Percentiles rank a stretch among this genome's conserved stretches.
These are phyloP conservation scores for Citrus maxima DNA, from an alignment of 345 rosid species.

Conservation along the genomic window DNA sequence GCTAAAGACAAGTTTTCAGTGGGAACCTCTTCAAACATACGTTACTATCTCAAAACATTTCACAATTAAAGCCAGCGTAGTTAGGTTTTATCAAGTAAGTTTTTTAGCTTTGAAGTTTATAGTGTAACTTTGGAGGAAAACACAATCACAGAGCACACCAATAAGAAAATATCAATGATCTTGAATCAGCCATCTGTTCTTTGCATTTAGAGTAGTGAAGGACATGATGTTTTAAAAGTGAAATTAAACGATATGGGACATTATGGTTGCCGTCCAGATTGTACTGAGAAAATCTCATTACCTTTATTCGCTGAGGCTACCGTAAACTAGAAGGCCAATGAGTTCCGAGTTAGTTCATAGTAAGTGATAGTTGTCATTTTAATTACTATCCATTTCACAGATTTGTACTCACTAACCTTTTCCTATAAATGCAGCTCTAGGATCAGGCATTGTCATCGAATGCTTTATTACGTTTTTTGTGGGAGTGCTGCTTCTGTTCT, in stretches of 20 bases:
- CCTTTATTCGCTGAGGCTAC: slow-evolving; percentile 58
- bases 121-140: not conserved
- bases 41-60: slow-evolving; percentile 76
- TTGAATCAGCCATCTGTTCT: not conserved
- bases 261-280: slow-evolving; percentile 63
- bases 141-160: not conserved
- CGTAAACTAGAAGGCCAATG: slow-evolving; percentile 54
- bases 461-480: slow-evolving; percentile 43
- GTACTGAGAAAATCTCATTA: slow-evolving; percentile 45
- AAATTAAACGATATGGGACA: slow-evolving; percentile 78
- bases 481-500: slow-evolving; percentile 55
- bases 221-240: slow-evolving; percentile 50
- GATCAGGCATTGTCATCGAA: slow-evolving; percentile 54
- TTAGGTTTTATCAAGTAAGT: slow-evolving; percentile 60
- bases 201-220: slow-evolving; percentile 64
- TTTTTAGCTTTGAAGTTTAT: not conserved
- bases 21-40: slow-evolving; percentile 92
- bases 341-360: slow-evolving; percentile 50
- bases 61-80: slow-evolving; percentile 61
- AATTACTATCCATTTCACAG: not conserved
- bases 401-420: not conserved
- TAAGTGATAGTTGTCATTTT: slow-evolving; percentile 26
- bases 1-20: slow-evolving; percentile 48
- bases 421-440: slow-evolving; percentile 41
- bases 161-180: not conserved